Conservation (phyloP, 306 rosid species). For the Albizia julibrissin region DNA sequence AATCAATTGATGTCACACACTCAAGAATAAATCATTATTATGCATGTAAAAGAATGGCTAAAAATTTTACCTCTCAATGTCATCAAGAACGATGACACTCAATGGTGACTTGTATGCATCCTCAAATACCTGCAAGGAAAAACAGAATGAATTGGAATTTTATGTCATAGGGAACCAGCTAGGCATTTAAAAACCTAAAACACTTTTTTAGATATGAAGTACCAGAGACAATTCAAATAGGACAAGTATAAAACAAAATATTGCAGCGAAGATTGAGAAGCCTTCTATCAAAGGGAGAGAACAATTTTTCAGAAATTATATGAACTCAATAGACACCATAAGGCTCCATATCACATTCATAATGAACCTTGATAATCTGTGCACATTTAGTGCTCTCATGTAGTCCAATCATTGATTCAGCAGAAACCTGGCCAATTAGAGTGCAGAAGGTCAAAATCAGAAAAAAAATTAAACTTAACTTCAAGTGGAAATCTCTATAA, state of each 20-base stretch:
- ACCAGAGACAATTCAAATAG: slow-evolving; percentile 3
- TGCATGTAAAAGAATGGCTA: slow-evolving; percentile 14
- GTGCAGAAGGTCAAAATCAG: slow-evolving; percentile 12
- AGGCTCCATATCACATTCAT: slow-evolving; percentile 25
- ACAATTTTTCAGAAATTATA: slow-evolving; percentile 24
- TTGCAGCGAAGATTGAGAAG: slow-evolving; percentile 15
- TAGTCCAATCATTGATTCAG: slow-evolving; percentile 93
- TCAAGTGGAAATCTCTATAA: slow-evolving; percentile 20
- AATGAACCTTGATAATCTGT: slow-evolving; percentile 80
- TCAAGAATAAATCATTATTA: slow-evolving; percentile 15
- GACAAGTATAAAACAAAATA: slow-evolving; percentile 23
- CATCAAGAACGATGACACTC: slow-evolving; percentile 95
- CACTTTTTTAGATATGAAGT: not conserved
- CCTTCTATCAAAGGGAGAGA: not conserved
- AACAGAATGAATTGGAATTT: slow-evolving; percentile 28
- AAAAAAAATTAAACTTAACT: slow-evolving; percentile 3
- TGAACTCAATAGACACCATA: slow-evolving; percentile 6
- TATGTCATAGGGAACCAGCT: not conserved
- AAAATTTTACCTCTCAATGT: slow-evolving; percentile 77
- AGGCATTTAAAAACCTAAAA: slow-evolving; percentile 20
- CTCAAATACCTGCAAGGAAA: slow-evolving; percentile 77
- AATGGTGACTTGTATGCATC: slow-evolving; percentile 97
- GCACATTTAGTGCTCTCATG: slow-evolving; percentile 95
- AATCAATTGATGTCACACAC: slow-evolving; percentile 10
- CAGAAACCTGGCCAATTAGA: slow-evolving; percentile 67